Conservation (phyloP, 108 stramenopile species). For the Skeletonema menzelii region DNA sequence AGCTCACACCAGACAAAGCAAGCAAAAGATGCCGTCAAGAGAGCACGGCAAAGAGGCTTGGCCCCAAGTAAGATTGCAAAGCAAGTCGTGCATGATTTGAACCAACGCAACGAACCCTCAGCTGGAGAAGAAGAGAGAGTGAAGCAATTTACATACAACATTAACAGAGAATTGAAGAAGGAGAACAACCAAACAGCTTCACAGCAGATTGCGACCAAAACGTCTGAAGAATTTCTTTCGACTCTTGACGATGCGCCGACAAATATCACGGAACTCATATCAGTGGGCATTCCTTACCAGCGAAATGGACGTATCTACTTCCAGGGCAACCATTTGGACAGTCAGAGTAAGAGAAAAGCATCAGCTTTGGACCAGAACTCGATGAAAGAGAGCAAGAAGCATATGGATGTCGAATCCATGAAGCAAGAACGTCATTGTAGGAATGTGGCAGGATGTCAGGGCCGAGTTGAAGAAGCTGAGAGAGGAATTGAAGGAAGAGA, state of each 20-base stretch:
- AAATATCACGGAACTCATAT: background rate
- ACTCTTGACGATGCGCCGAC: background rate
- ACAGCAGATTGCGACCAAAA: background rate
- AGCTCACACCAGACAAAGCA: background rate
- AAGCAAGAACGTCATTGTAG: slow-evolving; percentile 1
- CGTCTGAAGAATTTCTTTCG: too few species aligned
- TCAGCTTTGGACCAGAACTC: background rate
- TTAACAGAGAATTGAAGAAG: background rate
- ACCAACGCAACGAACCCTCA: background rate
- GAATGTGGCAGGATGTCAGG: background rate
- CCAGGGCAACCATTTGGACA: background rate
- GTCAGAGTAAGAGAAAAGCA: background rate
- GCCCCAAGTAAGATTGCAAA: background rate
- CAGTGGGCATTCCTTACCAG: background rate
- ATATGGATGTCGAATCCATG: background rate
- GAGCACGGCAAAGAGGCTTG: background rate
- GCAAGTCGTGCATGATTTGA: background rate
- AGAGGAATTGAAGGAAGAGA: background rate
- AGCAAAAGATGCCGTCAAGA: background rate
- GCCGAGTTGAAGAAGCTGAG: slow-evolving; percentile 11
- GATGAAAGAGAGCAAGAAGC: background rate
- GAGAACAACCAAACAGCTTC: background rate
- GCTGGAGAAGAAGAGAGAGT: background rate
- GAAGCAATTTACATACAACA: background rate
- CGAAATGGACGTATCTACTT: background rate